phyloP scores from a whole-genome alignment of 2,329 filamentous ascomycete species.

The Chaetomium globosum region DNA sequence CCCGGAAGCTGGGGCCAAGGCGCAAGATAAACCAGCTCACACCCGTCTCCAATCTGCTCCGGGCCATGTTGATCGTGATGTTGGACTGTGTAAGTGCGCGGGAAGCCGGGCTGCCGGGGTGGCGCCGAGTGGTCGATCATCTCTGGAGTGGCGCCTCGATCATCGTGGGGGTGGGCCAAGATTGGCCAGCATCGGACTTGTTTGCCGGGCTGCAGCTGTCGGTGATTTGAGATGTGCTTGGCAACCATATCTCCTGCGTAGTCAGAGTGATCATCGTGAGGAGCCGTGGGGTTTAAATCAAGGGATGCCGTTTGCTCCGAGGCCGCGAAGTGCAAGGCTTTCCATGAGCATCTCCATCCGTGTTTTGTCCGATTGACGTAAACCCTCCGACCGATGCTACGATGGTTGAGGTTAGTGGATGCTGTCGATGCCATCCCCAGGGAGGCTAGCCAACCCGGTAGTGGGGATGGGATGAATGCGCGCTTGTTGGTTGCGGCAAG shows the following conservation, averaged over 20 bases:
- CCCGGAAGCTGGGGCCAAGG: neutral
- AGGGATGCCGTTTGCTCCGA: neutral
- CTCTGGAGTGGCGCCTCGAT: constrained; percentile 15
- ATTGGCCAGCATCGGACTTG: constrained; percentile 15
- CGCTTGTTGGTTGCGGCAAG: neutral
- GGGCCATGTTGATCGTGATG: constrained; percentile 27
- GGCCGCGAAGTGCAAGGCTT: neutral
- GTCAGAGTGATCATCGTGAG: neutral
- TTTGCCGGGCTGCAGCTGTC: constrained; percentile 19
- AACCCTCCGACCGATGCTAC: neutral
- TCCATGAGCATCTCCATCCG: neutral
- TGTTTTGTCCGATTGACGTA: neutral
- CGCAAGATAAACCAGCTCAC: neutral
- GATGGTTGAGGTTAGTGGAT: neutral
- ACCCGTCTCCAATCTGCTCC: neutral
- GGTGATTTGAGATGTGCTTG: constrained; percentile 20
- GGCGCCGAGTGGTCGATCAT: constrained; percentile 18
- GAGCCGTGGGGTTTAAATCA: neutral
- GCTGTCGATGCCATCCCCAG: neutral
- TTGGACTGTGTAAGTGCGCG: constrained; percentile 12
- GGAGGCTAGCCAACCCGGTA: too few species aligned
- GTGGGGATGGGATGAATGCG: neutral
- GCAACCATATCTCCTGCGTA: neutral
- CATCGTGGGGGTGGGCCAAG: constrained; percentile 13
- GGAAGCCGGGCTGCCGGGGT: constrained; percentile 1